Conservation (phyloP, 2,329 filamentous ascomycete species). For the Aspergillus ochraceus region DNA sequence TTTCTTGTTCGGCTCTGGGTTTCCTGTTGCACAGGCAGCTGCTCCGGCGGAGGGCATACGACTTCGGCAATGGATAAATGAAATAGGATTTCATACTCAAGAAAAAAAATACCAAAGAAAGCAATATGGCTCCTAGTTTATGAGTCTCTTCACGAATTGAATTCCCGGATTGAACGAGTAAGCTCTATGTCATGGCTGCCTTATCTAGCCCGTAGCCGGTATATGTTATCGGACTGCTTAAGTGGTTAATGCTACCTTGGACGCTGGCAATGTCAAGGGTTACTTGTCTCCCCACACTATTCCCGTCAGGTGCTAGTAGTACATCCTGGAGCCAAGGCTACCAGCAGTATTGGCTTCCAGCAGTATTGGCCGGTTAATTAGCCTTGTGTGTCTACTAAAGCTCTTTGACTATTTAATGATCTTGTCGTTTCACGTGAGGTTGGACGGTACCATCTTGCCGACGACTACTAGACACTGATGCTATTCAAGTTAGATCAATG, state of each 20-base stretch:
- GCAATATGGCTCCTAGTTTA: slow-evolving; percentile 37
- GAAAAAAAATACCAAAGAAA: slow-evolving; percentile 33
- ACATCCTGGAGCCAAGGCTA: neutral
- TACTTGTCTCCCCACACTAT: neutral
- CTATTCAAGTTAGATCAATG: no score
- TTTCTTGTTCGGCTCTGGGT: slow-evolving; percentile 46
- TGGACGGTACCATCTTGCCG: no score
- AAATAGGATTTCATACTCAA: slow-evolving; percentile 44
- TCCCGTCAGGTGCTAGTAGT: neutral
- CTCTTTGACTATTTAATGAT: no score
- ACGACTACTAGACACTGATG: no score
- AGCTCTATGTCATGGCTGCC: neutral
- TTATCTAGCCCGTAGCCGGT: neutral
- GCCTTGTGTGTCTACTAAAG: no score
- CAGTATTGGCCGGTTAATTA: no score
- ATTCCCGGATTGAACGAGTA: slow-evolving; percentile 7
- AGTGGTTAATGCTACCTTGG: no score
- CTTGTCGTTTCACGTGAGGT: no score
- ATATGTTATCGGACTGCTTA: no score
- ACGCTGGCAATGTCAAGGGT: no score
- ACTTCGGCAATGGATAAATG: slow-evolving; percentile 44
- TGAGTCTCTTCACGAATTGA: slow-evolving; percentile 29
- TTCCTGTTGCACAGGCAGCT: slow-evolving; percentile 40
- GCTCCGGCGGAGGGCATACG: slow-evolving; percentile 37
- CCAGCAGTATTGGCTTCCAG: no score